Conservation (phyloP, 306 rosid species). For the Lathyrus oleraceus region DNA sequence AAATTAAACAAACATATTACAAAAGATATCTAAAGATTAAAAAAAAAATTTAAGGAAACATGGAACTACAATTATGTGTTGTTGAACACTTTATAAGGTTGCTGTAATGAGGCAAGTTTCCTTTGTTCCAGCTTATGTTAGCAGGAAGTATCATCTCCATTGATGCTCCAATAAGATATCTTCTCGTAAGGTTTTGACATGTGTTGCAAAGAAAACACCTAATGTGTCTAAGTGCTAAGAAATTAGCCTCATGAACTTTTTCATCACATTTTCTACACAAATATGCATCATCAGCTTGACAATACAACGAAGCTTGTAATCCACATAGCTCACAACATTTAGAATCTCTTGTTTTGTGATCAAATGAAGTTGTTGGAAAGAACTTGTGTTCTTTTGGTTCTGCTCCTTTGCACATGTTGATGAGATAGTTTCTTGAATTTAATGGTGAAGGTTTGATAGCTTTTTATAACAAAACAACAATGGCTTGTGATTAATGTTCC, state of each 20-base stretch:
- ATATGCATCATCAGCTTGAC: constrained; percentile 77
- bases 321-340: constrained; percentile 70
- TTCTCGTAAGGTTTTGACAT: constrained; percentile 64
- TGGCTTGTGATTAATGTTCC: not conserved
- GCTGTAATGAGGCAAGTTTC: constrained; percentile 33
- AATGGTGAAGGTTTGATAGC: not conserved
- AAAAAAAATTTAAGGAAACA: constrained; percentile 35
- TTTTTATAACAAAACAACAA: constrained; percentile 32
- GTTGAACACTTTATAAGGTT: constrained; percentile 32
- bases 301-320: constrained; percentile 62
- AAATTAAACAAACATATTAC: not conserved
- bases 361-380: not conserved
- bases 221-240: constrained; percentile 67
- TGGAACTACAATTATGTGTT: constrained; percentile 35
- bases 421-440: constrained; percentile 22
- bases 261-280: constrained; percentile 71
- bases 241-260: constrained; percentile 75
- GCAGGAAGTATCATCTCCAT: constrained; percentile 55
- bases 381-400: constrained; percentile 35
- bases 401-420: constrained; percentile 66
- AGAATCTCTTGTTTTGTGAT: not conserved
- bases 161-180: constrained; percentile 63
- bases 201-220: constrained; percentile 71
- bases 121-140: constrained; percentile 36
- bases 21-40: constrained; percentile 1